phyloP scores from a whole-genome alignment of 768 basidiomycete genomes.

The Mycena sanguinolenta region DNA sequence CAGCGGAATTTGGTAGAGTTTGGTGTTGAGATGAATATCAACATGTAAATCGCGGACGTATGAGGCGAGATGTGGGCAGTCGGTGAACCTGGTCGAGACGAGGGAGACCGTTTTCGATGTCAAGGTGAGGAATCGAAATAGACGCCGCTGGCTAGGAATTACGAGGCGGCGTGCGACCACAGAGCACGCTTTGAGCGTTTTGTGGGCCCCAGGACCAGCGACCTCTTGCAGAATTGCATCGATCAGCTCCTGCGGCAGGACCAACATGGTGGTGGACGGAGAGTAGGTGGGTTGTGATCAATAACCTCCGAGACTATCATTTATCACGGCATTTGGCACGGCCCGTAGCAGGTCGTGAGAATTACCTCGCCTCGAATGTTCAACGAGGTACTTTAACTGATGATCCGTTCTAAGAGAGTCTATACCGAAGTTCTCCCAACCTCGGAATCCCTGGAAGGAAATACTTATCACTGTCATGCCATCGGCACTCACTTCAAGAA shows the following conservation, averaged over 20 bases:
- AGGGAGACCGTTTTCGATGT: not conserved
- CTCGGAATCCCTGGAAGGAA: too few relatives aligned
- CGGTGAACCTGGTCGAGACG: not conserved
- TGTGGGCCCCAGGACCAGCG: not conserved
- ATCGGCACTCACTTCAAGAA: too few relatives aligned
- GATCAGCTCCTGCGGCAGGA: slow-evolving; percentile 7
- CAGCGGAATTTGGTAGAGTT: not conserved
- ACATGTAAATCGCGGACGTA: slow-evolving; percentile 10
- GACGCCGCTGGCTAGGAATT: not conserved
- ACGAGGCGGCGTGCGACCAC: not conserved
- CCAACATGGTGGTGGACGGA: not conserved
- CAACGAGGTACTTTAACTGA: too few relatives aligned
- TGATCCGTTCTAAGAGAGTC: too few relatives aligned
- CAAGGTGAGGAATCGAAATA: slow-evolving; percentile 10
- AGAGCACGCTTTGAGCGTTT: not conserved
- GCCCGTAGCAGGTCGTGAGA: too few relatives aligned
- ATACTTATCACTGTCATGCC: too few relatives aligned
- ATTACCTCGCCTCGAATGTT: too few relatives aligned
- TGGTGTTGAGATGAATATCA: not conserved
- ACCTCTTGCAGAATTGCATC: not conserved
- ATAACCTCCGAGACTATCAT: not conserved
- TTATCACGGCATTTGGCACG: too few relatives aligned
- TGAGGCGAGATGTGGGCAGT: slow-evolving; percentile 1
- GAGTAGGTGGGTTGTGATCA: not conserved
- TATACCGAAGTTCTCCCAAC: too few relatives aligned